A percentile compares a stretch with the other conserved stretches of the same genome.
These are phyloP conservation scores for Thymus mandschuricus DNA, from an alignment of 257 asterid species.

Conservation along the genomic window DNA sequence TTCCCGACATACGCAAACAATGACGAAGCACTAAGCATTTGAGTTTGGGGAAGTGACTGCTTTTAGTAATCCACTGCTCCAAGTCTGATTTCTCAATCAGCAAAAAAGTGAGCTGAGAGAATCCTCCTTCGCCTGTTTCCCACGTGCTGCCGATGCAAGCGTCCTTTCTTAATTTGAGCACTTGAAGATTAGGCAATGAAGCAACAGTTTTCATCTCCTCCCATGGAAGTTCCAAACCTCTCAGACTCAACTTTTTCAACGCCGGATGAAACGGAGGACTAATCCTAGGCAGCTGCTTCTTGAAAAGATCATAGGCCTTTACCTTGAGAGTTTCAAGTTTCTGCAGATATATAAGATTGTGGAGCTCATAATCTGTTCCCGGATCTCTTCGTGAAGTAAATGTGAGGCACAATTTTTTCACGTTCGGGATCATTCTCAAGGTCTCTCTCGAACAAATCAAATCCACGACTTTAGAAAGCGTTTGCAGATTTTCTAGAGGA, in stretches of 20 bases:
- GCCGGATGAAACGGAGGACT: background rate
- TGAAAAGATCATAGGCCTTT: background rate
- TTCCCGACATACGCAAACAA: no score
- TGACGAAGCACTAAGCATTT: no score
- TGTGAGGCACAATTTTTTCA: background rate
- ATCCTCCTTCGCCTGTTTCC: no score
- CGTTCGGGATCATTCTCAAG: background rate
- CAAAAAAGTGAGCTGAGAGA: no score
- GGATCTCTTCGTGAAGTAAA: background rate
- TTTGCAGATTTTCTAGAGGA: slow-evolving; percentile 16
- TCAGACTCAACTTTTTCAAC: no score
- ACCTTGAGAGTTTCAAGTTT: background rate
- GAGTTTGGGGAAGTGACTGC: no score
- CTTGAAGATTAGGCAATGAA: no score
- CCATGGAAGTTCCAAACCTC: no score
- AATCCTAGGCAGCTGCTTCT: background rate
- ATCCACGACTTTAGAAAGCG: background rate
- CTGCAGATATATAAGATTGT: background rate
- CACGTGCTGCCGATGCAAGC: no score
- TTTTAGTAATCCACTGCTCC: no score
- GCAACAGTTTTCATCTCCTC: background rate
- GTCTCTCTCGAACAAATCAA: background rate
- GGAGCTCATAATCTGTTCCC: background rate
- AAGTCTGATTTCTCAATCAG: no score
- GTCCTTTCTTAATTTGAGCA: no score